Conservation (phyloP, 345 rosid species). For the Aethionema arabicum region DNA sequence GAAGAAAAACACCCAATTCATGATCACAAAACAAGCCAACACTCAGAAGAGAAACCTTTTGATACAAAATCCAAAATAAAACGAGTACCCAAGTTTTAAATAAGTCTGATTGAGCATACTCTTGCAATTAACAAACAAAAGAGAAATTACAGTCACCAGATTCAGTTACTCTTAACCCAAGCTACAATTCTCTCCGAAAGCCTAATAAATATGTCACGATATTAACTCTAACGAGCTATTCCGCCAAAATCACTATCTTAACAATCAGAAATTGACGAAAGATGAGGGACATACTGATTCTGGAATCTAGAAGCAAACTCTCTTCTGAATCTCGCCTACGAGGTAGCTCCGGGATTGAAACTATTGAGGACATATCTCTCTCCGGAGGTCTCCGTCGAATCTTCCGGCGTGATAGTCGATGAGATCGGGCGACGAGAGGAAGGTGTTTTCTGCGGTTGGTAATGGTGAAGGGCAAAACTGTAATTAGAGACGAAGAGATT, state of each 20-base stretch:
- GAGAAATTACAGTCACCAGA: neutral
- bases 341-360: conserved; percentile 43
- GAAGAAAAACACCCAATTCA: neutral
- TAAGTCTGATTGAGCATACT: neutral
- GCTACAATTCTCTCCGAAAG: neutral
- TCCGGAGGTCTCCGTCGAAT: conserved; percentile 25
- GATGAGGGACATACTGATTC: conserved; percentile 39
- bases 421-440: conserved; percentile 32
- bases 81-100: neutral
- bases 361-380: conserved; percentile 38
- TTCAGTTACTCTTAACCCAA: neutral
- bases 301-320: conserved; percentile 44
- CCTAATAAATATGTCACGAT: neutral
- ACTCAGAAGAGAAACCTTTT: neutral
- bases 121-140: conserved; percentile 12
- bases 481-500: conserved; percentile 35
- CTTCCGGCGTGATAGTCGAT: conserved; percentile 34
- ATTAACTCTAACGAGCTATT: neutral
- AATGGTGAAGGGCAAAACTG: conserved; percentile 33
- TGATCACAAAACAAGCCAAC: neutral
- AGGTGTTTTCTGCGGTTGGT: conserved; percentile 21
- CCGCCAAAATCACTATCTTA: neutral
- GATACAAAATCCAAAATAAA: neutral
- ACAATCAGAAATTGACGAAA: neutral
- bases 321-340: conserved; percentile 46